Evolutionary conservation across 352 stramenopile genomes (phyloP).

Genomic region (Globisporangium spiculum): DNA sequence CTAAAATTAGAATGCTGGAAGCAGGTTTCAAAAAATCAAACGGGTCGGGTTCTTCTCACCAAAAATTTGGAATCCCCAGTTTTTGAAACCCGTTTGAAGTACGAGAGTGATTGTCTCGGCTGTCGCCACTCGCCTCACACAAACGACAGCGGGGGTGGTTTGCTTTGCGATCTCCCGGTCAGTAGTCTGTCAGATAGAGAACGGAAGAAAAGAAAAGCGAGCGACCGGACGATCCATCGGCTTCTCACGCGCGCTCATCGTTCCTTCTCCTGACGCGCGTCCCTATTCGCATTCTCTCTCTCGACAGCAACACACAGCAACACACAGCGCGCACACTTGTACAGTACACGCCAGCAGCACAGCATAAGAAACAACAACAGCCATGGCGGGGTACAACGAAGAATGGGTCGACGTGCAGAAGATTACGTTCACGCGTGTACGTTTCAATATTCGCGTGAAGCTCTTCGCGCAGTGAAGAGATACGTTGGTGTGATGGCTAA

Average conservation of each 20-base stretch:
- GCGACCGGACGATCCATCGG: constrained; percentile 6
- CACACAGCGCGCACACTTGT: not conserved
- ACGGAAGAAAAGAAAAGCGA: constrained; percentile 6
- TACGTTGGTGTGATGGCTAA: not conserved
- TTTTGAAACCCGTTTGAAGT: constrained; percentile 1
- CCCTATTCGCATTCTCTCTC: constrained; percentile 11
- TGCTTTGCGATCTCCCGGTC: constrained; percentile 3
- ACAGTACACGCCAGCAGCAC: too few species aligned
- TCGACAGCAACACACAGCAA: not conserved
- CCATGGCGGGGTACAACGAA: constrained; percentile 64
- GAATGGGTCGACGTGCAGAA: constrained; percentile 92
- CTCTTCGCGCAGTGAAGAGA: not conserved
- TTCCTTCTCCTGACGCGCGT: not conserved
- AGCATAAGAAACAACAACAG: constrained; percentile 13
- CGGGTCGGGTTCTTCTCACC: not conserved
- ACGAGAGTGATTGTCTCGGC: constrained; percentile 6
- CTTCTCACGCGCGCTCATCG: not conserved
- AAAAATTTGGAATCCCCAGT: not conserved
- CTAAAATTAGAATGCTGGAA: not conserved
- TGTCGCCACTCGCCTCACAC: not conserved
- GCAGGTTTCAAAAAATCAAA: not conserved
- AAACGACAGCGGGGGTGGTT: not conserved
- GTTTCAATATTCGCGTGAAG: constrained; percentile 6
- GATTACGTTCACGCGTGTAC: constrained; percentile 89
- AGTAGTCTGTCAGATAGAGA: not conserved